phyloP scores from a whole-genome alignment of 345 rosid genomes.

The Ceriops zippeliana region DNA sequence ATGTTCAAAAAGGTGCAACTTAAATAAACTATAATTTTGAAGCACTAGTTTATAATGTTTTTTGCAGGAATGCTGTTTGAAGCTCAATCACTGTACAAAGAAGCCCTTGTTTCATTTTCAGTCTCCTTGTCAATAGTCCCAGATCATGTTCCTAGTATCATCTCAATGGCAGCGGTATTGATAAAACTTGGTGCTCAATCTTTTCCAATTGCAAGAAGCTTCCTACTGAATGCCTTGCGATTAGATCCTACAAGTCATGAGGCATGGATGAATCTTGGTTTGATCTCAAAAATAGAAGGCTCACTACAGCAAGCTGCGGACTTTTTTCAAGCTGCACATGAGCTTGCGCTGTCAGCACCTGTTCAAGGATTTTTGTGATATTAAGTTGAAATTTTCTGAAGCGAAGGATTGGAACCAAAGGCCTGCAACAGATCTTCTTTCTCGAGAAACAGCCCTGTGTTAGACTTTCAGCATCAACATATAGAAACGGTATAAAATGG shows the following conservation, averaged over 20 bases:
- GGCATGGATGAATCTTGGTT: slow-evolving; percentile 85
- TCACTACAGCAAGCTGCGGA: slow-evolving; percentile 77
- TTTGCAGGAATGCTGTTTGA: slow-evolving; percentile 63
- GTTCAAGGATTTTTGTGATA: slow-evolving; percentile 47
- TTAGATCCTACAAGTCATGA: slow-evolving; percentile 72
- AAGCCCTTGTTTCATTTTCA: slow-evolving; percentile 70
- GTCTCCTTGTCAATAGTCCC: slow-evolving; percentile 69
- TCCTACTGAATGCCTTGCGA: slow-evolving; percentile 75
- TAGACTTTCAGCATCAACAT: not conserved
- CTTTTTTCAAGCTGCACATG: slow-evolving; percentile 87
- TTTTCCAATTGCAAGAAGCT: slow-evolving; percentile 72
- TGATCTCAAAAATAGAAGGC: slow-evolving; percentile 77
- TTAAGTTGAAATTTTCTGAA: not conserved
- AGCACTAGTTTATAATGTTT: not conserved
- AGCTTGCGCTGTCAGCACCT: slow-evolving; percentile 74
- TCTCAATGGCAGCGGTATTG: slow-evolving; percentile 70
- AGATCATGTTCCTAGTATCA: slow-evolving; percentile 73
- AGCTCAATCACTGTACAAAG: slow-evolving; percentile 63
- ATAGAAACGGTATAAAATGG: not conserved
- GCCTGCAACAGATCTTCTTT: not conserved
- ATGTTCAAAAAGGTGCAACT: too few relatives aligned
- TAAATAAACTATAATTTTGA: not conserved
- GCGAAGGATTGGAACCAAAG: slow-evolving; percentile 8
- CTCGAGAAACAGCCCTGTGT: not conserved
- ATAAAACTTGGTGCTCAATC: slow-evolving; percentile 55